Conservation (phyloP, 1,284 basidiomycete genomes). For the Fistulinella cinereoalba region DNA sequence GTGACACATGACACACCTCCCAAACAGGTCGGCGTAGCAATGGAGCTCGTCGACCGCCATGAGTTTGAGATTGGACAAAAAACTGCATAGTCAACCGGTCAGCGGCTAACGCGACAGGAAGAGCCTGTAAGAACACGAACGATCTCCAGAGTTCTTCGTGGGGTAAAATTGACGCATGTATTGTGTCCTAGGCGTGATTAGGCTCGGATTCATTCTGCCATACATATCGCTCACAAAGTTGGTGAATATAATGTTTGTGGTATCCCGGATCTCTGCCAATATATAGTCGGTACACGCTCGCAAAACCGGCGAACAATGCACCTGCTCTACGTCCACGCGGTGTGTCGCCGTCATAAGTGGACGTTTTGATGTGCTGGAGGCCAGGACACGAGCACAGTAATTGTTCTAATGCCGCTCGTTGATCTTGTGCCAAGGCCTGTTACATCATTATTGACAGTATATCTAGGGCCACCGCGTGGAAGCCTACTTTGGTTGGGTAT, state of each 20-base stretch:
- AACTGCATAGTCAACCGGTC: conserved; percentile 41
- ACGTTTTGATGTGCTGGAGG: conserved; percentile 63
- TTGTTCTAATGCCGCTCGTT: conserved; percentile 66
- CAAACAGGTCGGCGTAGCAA: conserved; percentile 71
- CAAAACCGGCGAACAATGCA: no score
- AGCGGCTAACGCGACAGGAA: not conserved
- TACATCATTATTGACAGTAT: no score
- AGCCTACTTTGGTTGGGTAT: conserved; percentile 84
- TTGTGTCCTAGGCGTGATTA: conserved; percentile 64
- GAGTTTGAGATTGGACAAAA: conserved; percentile 72
- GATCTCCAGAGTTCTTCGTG: conserved; percentile 83
- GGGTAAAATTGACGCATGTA: conserved; percentile 84
- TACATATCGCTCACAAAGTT: conserved; percentile 57
- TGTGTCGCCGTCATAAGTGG: conserved; percentile 90
- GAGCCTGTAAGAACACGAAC: conserved; percentile 33
- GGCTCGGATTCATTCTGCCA: not conserved
- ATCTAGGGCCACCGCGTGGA: no score
- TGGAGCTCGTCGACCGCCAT: conserved; percentile 86
- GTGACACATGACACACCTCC: conserved; percentile 47
- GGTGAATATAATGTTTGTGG: conserved; percentile 69
- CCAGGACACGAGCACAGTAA: conserved; percentile 62
- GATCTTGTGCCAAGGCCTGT: conserved; percentile 92
- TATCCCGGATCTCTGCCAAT: conserved; percentile 58
- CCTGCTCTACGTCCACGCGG: conserved; percentile 61
- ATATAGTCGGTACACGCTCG: no score